phyloP scores from a whole-genome alignment of 2,329 filamentous ascomycete genomes.

The Pseudogymnoascus pannorum region DNA sequence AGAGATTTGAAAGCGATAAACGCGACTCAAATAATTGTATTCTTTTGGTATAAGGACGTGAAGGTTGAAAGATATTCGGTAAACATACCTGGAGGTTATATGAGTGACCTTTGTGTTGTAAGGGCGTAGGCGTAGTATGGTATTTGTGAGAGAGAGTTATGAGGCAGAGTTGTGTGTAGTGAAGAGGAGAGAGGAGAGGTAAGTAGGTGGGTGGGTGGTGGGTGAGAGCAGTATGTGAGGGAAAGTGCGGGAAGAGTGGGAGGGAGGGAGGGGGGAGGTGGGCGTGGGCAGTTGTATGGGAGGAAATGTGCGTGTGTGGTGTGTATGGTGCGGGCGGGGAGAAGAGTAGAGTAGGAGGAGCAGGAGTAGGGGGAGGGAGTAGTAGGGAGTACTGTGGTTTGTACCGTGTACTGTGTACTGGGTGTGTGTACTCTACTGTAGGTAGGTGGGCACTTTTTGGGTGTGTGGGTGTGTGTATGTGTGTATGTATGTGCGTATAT shows the following conservation, averaged over 20 bases:
- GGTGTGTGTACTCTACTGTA: not conserved
- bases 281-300: not conserved
- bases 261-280: not conserved
- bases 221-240: not conserved
- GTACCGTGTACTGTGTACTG: not conserved
- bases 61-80: not conserved
- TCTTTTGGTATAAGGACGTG: not conserved
- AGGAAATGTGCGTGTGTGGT: slow-evolving; percentile 8
- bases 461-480: not conserved
- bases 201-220: not conserved
- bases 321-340: not conserved
- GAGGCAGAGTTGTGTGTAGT: not conserved
- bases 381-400: not conserved
- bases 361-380: not conserved
- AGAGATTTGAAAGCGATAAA: not conserved
- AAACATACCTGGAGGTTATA: not conserved
- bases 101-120: not conserved
- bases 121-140: not conserved
- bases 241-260: not conserved
- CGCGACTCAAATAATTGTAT: not conserved
- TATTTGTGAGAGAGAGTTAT: not conserved
- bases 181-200: not conserved
- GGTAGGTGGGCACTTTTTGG: not conserved
- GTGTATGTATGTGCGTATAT: too few relatives aligned
- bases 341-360: not conserved